Base-by-base conservation (phyloP, 2,329 filamentous ascomycete species). In the Thyridium curvatum region DNA sequence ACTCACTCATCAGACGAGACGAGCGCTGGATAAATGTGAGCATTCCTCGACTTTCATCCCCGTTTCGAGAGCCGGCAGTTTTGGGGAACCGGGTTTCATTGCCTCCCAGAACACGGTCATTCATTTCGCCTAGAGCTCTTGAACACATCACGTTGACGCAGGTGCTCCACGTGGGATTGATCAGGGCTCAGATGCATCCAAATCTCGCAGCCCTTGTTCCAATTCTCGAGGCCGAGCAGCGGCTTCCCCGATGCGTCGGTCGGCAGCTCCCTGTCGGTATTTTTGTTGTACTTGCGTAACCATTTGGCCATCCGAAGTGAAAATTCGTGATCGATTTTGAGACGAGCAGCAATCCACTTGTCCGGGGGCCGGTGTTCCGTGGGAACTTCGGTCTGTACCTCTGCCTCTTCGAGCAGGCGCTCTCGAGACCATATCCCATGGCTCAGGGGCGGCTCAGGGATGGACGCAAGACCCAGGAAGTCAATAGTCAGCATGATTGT, bases 401-500 rank as follows among this genome's bases (percentile, higher is more conserved):
- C 42, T 13, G 59, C 52, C 1, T 62, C 64, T 32, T 65, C 54
- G 12, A 81, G 55, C 3, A 80, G 54, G 12, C 65, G 59, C 51
- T 82, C 76, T 40, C 74, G 66, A 3, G 65, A 65, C 60, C 78
- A 74, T 8, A 64, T 66, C 40, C 65, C 69, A 44, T 74, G 37
- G 33, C 66, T 67, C 39, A 71, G 63, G 34, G 66, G 54, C 3
- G 51, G 43, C 10, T 32, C 31, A 18, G 71, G 72, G 36, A 80
- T 62, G 21, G 21, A 26, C 3, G 74, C 69, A 9, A 69, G 62
- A 33, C 65, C 66, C 5, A 83, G 63, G 39, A 84, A 84, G 46
- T 84, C 79, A 18, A 85, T 65, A 18, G 69, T 72, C 8, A 77
- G 70, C 43, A 74, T 75, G 46, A 82, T 67, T 33, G 82, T 84